Percentiles rank a stretch among this genome's conserved stretches.
Evolutionary conservation across 2,329 filamentous ascomycete species (phyloP).

Genomic region (Diaporthe destruens): DNA sequence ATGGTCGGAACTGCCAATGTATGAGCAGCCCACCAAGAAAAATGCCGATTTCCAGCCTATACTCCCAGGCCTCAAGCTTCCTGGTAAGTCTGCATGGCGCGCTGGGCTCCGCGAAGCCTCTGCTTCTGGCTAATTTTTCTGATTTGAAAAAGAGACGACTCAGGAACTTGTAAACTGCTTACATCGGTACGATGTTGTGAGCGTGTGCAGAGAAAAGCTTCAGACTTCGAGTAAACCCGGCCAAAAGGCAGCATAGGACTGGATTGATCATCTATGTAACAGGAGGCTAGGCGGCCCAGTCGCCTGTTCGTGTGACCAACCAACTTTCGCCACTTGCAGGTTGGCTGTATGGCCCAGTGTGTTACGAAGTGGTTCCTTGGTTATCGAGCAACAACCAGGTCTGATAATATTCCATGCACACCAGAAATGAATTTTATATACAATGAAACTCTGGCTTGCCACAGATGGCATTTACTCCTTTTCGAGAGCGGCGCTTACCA

Average conservation of each 20-base stretch:
- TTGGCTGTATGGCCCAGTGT: not conserved
- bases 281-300: not conserved
- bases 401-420: not conserved
- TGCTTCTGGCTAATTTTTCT: not conserved
- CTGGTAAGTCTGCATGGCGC: constrained; percentile 6
- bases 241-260: not conserved
- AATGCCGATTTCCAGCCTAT: constrained; percentile 10
- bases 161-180: constrained; percentile 19
- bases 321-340: not conserved
- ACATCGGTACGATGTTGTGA: constrained; percentile 11
- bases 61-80: constrained; percentile 4
- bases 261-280: not conserved
- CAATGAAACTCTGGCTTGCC: not conserved
- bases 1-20: constrained; percentile 20
- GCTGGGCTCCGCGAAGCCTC: not conserved
- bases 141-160: constrained; percentile 4
- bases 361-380: not conserved
- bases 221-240: not conserved
- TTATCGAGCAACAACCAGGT: not conserved
- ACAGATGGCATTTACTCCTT: not conserved
- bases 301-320: not conserved
- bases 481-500: constrained; percentile 16
- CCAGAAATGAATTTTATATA: constrained; percentile 4
- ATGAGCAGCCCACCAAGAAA: not conserved
- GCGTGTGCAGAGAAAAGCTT: constrained; percentile 15